Base-by-base conservation (phyloP, 2,329 filamentous ascomycete species). In the Catunica adiposa region DNA sequence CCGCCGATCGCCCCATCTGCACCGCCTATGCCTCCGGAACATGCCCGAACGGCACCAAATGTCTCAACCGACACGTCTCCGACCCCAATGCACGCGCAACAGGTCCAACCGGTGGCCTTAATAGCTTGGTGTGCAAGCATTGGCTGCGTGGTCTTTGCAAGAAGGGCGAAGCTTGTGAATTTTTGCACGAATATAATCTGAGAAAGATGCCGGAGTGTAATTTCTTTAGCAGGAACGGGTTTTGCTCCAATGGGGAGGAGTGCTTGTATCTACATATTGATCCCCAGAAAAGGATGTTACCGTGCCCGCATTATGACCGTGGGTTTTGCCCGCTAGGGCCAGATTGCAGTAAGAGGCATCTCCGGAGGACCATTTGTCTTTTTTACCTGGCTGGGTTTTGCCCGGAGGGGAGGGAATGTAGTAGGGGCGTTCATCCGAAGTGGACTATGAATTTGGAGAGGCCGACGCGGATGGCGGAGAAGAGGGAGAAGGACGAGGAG, bases 121-220 rank as follows among this genome's bases (percentile, higher is more conserved):
- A 84, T 71, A 85, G 79, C 65, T 80, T 97, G 15, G 90, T 98
- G 59, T 98, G 92, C 80, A 98, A 98, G 73, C 92, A 97, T 75
- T 97, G 92, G 83, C 82, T 97, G 65, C 86, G 94, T 61, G 90
- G 89, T 0, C 80, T 98, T 20, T 98, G 92, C 76, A 98, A 98
- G 67, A 97, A 97, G 71, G 92, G 90, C 64, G 84, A 96, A 66
- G 80, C 82, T 62, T 98, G 92, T 80, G 92, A 98, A 73, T 98
- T 97, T 65, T 75, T 97, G 51, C 92, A 98, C 75, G 92, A 97
- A 71, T 98, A 96, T 74, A 97, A 98, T 71, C 78, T 98, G 62
- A 83, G 92, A 61, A 89, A 92, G 69, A 97, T 97, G 88, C 89
- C 92, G 60, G 92, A 97, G 72, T 98, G 92, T 72, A 94, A 94